Conservation (phyloP, 371 early-diverging fungal genomes). For the Sporodiniella umbellata region DNA sequence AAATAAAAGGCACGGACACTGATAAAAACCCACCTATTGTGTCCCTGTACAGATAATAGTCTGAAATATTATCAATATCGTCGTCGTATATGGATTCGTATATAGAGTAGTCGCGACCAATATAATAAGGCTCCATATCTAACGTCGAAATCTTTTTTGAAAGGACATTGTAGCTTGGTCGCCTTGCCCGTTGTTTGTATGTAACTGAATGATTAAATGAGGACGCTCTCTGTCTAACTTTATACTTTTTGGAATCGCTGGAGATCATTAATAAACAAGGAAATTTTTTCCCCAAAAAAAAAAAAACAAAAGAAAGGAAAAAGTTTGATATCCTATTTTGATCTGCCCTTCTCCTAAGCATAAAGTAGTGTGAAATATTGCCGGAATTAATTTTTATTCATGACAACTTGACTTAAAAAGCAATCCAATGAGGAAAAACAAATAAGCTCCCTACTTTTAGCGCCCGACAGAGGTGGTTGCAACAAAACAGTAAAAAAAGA, state of each 20-base stretch:
- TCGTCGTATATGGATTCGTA: no score
- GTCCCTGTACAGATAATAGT: conserved; percentile 1
- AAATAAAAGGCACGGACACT: no score
- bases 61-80: conserved; percentile 7
- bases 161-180: conserved; percentile 20
- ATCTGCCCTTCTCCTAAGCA: background rate
- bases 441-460: background rate
- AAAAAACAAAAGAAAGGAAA: background rate
- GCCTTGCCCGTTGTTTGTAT: conserved; percentile 12
- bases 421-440: background rate
- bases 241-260: background rate
- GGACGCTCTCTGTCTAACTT: conserved; percentile 6
- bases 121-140: conserved; percentile 8
- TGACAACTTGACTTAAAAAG: conserved; percentile 1
- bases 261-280: background rate
- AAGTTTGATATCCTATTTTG: background rate
- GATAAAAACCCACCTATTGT: no score
- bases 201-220: conserved; percentile 18
- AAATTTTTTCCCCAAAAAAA: no score
- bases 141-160: background rate
- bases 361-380: background rate
- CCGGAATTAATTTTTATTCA: background rate
- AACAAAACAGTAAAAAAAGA: background rate
- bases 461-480: background rate
- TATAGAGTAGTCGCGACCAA: conserved; percentile 13